These are phyloP conservation scores for Xylaria nigripes DNA, from an alignment of 495 filamentous ascomycete genomes.

Conservation along the genomic window DNA sequence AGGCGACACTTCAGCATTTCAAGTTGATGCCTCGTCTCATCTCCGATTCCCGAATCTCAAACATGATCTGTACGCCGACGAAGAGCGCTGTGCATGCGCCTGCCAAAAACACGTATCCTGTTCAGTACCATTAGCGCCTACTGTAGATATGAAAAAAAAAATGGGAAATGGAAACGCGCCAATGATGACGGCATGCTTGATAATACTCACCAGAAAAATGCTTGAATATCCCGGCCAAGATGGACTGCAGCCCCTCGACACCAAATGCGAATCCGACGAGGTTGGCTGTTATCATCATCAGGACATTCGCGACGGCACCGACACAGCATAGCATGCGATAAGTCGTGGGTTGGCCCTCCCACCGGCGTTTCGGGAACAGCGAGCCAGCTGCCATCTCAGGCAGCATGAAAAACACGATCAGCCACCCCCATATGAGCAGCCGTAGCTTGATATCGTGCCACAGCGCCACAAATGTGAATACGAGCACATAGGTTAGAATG, in stretches of 20 bases:
- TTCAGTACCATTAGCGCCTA: slow-evolving; percentile 8
- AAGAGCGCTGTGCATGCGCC: slow-evolving; percentile 66
- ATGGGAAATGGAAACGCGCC: not conserved
- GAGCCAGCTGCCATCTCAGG: slow-evolving; percentile 68
- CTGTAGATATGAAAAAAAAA: slow-evolving; percentile 10
- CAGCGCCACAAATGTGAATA: slow-evolving; percentile 95
- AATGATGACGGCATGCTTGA: not conserved
- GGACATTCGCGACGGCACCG: slow-evolving; percentile 77
- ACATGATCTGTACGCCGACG: slow-evolving; percentile 88
- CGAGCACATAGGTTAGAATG: slow-evolving; percentile 65
- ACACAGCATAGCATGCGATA: slow-evolving; percentile 77
- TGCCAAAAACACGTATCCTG: slow-evolving; percentile 63
- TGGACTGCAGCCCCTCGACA: slow-evolving; percentile 71
- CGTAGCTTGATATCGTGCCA: slow-evolving; percentile 98
- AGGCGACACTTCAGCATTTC: slow-evolving; percentile 59
- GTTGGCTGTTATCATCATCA: slow-evolving; percentile 96
- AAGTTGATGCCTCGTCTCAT: slow-evolving; percentile 69
- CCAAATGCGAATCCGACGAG: slow-evolving; percentile 92
- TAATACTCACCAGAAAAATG: slow-evolving; percentile 53
- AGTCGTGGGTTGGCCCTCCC: slow-evolving; percentile 54
- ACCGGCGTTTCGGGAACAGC: slow-evolving; percentile 63
- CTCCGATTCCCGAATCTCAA: slow-evolving; percentile 85
- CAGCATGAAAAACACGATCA: slow-evolving; percentile 85
- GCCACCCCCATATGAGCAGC: slow-evolving; percentile 93
- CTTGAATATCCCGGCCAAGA: slow-evolving; percentile 64